Percentiles rank a stretch among this genome's conserved stretches.
These are phyloP conservation scores for Sporothrix phasma DNA, from an alignment of 2,329 filamentous ascomycete genomes.

Conservation along the genomic window DNA sequence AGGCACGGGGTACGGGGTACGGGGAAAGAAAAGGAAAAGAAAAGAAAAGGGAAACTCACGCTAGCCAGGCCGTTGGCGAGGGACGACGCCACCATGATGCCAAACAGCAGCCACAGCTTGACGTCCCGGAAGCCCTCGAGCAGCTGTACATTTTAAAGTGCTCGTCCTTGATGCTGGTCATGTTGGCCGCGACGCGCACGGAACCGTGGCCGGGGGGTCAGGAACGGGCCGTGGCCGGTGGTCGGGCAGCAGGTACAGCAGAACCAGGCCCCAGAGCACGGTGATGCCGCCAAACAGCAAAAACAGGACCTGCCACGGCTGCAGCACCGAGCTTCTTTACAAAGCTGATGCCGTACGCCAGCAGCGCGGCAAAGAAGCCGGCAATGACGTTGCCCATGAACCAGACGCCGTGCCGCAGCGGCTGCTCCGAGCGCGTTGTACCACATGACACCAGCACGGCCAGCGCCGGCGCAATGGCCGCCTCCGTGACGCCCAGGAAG, in stretches of 20 bases:
- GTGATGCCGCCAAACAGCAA: constrained; percentile 44
- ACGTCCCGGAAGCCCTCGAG: constrained; percentile 46
- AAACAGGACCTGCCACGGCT: constrained; percentile 39
- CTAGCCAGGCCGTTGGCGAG: not conserved
- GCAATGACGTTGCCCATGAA: constrained; percentile 13
- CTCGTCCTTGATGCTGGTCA: constrained; percentile 48
- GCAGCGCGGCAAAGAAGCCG: constrained; percentile 12
- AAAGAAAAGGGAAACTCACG: not conserved
- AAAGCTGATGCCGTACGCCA: constrained; percentile 28
- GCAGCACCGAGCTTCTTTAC: constrained; percentile 37
- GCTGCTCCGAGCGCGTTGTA: constrained; percentile 17
- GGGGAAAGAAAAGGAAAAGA: not conserved
- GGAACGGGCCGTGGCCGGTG: constrained; percentile 38
- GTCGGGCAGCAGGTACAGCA: constrained; percentile 40
- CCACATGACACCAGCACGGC: constrained; percentile 14
- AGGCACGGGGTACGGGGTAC: too few species aligned
- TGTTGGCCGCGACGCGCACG: constrained; percentile 42
- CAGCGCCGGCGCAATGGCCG: constrained; percentile 13
- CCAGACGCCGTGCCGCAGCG: constrained; percentile 14
- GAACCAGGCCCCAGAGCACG: constrained; percentile 34
- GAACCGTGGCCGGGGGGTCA: constrained; percentile 42
- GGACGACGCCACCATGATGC: not conserved
- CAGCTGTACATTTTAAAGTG: constrained; percentile 45
- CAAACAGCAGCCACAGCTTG: constrained; percentile 40
- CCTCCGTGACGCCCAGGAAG: constrained; percentile 15